Evolutionary conservation across 2,329 filamentous ascomycete species (phyloP), one percentile per base, ranked within the genome.

Genomic region (Diaporthe aspalathi): DNA sequence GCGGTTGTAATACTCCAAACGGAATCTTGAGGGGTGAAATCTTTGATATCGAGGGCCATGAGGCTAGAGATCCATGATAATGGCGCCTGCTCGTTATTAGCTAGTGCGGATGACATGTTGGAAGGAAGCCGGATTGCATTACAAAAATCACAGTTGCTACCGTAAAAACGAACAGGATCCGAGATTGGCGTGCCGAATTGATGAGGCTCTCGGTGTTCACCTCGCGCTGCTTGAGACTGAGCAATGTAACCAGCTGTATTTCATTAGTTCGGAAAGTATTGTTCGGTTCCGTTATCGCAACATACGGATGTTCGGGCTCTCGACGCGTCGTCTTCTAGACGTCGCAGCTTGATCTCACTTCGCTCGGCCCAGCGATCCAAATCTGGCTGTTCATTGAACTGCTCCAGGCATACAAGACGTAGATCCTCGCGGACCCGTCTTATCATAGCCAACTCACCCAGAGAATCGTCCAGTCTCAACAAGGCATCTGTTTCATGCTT

Each of bases 81-180:
- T 4, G 40, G 40, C 16, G 40, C 8, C 40, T 45, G 40, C 40
- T 45, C 16, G 40, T 45, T 12, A 16, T 45, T 20, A 45, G 40
- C 11, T 45, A 20, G 40, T 2, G 14, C 11, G 17, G 14, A 2
- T 45, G 7, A 20, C 5, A 3, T 8, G 3, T 43, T 16, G 40
- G 14, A 20, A 45, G 40, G 20, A 8, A 45, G 40, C 16, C 5
- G 40, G 5, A 45, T 3, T 3, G 3, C 3, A 45, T 4, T 49
- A 49, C 66, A 22, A 68, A 68, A 5, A 68, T 11, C 20, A 68
- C 52, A 3, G 66, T 68, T 22, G 52, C 66, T 35, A 52, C 66
- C 5, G 66, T 68, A 38, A 57, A 68, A 22, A 68, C 40, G n/a
- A 68, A 32, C 12, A 68, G 27, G 22, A 68, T 57, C 40, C 49